phyloP scores from a whole-genome alignment of 257 asterid genomes.

The Solanum ossicruentum region DNA sequence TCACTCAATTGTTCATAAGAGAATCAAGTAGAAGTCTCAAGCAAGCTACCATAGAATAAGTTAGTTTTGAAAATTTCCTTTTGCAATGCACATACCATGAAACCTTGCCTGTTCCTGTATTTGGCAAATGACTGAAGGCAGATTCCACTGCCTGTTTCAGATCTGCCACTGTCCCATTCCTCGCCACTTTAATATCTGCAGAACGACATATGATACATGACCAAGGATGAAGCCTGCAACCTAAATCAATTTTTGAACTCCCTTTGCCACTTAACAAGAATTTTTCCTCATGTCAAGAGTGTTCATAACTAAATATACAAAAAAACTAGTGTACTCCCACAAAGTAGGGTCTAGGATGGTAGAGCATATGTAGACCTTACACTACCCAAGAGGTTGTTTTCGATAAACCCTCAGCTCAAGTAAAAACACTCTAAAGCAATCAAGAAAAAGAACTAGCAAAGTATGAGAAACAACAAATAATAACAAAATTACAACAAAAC shows the following conservation, averaged over 20 bases:
- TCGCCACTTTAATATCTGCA: conserved; percentile 55
- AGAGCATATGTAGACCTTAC: too few relatives aligned
- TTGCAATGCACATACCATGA: conserved; percentile 47
- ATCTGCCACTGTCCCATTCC: conserved; percentile 55
- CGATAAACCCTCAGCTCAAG: too few relatives aligned
- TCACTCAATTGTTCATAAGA: neutral
- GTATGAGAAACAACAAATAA: too few relatives aligned
- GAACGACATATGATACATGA: neutral
- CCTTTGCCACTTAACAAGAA: neutral
- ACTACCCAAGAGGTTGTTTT: too few relatives aligned
- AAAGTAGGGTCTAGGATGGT: too few relatives aligned
- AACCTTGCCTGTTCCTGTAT: conserved; percentile 44
- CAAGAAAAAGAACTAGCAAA: too few relatives aligned
- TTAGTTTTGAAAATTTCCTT: neutral
- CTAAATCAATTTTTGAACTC: neutral
- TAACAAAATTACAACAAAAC: too few relatives aligned
- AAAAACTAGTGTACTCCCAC: too few relatives aligned
- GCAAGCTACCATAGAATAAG: neutral
- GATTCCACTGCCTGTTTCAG: conserved; percentile 72
- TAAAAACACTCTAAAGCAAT: too few relatives aligned
- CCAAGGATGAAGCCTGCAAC: neutral
- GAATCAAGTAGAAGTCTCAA: neutral
- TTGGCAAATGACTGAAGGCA: conserved; percentile 61
- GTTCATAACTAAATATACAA: neutral
- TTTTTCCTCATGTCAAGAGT: neutral